Conservation (phyloP, 1,284 basidiomycete species). For the Calocybe gambosa region DNA sequence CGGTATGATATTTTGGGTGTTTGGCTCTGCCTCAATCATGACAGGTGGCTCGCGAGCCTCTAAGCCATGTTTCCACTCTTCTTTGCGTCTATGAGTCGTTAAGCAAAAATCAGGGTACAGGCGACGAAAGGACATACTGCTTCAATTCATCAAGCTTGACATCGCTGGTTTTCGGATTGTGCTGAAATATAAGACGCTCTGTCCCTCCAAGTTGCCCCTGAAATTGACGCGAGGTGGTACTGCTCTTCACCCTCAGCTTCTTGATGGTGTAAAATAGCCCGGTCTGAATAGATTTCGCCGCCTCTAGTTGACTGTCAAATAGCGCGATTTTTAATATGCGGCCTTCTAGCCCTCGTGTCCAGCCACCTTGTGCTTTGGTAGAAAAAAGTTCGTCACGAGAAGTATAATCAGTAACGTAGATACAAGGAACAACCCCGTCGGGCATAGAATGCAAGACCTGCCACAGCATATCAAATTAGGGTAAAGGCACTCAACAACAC, state of each 20-base stretch:
- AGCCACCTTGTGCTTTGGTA: slow-evolving; percentile 23
- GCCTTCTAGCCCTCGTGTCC: slow-evolving; percentile 38
- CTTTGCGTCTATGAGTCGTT: slow-evolving; percentile 21
- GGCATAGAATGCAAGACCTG: slow-evolving; percentile 43
- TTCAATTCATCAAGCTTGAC: slow-evolving; percentile 26
- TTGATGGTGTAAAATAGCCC: slow-evolving; percentile 44
- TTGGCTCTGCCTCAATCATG: no score
- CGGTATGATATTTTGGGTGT: no score
- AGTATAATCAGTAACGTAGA: slow-evolving; percentile 68
- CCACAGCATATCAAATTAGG: slow-evolving; percentile 4
- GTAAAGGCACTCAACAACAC: background rate
- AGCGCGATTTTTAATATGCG: slow-evolving; percentile 50
- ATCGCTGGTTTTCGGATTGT: slow-evolving; percentile 31
- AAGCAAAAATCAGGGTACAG: background rate
- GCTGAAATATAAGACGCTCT: slow-evolving; percentile 42
- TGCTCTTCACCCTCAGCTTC: slow-evolving; percentile 43
- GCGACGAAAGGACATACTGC: background rate
- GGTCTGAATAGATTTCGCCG: slow-evolving; percentile 31
- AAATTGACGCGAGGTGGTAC: slow-evolving; percentile 25
- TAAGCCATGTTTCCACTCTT: slow-evolving; percentile 18
- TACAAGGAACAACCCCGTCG: slow-evolving; percentile 27
- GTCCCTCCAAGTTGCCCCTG: slow-evolving; percentile 50
- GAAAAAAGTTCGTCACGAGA: slow-evolving; percentile 37
- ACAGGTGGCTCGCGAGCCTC: no score
- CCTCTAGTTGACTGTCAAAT: slow-evolving; percentile 40